Percentiles rank a stretch among this genome's conserved stretches.
Evolutionary conservation across 73 alveolate species (phyloP).

Genomic region (Uronychia setigera): DNA sequence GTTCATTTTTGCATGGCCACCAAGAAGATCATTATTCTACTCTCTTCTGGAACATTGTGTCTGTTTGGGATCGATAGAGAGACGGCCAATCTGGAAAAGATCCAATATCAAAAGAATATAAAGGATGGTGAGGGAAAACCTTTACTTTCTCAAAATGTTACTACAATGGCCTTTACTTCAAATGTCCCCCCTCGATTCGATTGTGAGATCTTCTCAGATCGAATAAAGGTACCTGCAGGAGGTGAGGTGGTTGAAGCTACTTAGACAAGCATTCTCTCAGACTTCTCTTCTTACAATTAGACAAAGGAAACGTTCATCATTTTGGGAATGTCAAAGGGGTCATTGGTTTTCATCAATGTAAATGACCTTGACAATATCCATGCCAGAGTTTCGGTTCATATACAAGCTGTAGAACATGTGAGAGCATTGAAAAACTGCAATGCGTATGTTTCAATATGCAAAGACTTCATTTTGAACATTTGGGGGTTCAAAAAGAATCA

Average conservation of each 20-base stretch:
- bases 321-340: background rate
- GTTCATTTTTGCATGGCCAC: background rate
- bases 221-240: background rate
- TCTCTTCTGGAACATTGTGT: background rate
- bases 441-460: background rate
- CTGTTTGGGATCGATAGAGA: background rate
- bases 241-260: background rate
- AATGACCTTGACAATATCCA: background rate
- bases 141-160: background rate
- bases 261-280: background rate
- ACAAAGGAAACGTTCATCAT: background rate
- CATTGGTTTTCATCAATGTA: background rate
- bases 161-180: background rate
- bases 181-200: background rate
- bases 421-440: background rate
- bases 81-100: slow-evolving; percentile 1
- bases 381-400: background rate
- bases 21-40: background rate
- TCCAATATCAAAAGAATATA: background rate
- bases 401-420: background rate
- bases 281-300: background rate
- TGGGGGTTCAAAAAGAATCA: background rate
- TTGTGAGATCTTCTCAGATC: background rate
- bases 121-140: background rate
- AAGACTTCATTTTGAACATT: background rate